Evolutionary conservation across 495 filamentous ascomycete genomes (phyloP), one percentile per base, ranked within the genome.

Genomic region (Trichoderma erinaceum): DNA sequence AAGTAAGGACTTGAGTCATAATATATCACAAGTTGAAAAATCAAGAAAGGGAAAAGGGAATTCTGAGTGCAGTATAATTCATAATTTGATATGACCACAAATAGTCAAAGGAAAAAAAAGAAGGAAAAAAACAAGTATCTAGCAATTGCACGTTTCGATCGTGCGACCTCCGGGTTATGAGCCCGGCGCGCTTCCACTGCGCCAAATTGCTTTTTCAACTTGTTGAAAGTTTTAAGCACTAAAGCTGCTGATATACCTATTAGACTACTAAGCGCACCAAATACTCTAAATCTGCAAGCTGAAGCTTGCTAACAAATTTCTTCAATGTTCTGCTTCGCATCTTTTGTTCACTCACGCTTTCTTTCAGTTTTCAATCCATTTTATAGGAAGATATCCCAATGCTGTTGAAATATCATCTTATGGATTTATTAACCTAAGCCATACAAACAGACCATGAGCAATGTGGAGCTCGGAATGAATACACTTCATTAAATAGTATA

Each of bases 91-190:
- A n/a, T n/a, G n/a, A n/a, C n/a, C n/a, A n/a, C n/a, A n/a, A n/a
- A n/a, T n/a, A n/a, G n/a, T n/a, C n/a, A 29, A 29, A 38, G 35
- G 7, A 3, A 38, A 38, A 38, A 38, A 38, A 15, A 48, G 13
- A 48, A 13, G 13, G 5, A 48, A 48, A 48, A n/a, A 48, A n/a
- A 48, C 44, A 48, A 48, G 44, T 48, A 11, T 48, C 0, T 48
- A 48, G 44, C 44, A 48, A 48, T 48, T 48, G 44, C 44, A 48
- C 44, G 44, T 48, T 48, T 48, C 44, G 44, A 48, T 48, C 44
- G 44, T 48, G 44, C 44, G 44, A 48, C 44, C 44, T 48, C 44
- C 44, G 44, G 44, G 44, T 48, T 48, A 48, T 48, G 44, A 48
- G 44, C 44, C 44, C 44, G 44, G 44, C 44, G 44, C 44, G 44